phyloP scores from a whole-genome alignment of 176 grass and related monocot genomes.

The Oryza longistaminata region DNA sequence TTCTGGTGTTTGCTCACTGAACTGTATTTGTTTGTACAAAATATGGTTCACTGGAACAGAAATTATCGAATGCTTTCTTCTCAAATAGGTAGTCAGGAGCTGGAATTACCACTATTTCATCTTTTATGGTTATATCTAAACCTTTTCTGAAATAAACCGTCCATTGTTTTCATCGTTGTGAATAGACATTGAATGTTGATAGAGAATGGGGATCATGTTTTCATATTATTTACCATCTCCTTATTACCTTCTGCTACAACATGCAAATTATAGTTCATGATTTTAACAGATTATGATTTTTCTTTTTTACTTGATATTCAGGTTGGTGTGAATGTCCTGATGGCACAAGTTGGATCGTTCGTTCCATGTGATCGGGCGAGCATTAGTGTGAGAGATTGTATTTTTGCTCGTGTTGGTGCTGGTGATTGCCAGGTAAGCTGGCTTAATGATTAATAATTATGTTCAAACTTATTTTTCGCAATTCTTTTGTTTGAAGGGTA shows the following conservation, averaged over 20 bases:
- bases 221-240: slow-evolving; percentile 7
- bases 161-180: neutral
- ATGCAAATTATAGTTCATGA: slow-evolving; percentile 4
- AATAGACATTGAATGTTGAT: neutral
- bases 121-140: neutral
- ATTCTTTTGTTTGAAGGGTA: slow-evolving; percentile 12
- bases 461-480: slow-evolving; percentile 19
- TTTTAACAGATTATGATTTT: slow-evolving; percentile 29
- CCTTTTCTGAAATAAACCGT: neutral
- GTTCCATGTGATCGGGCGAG: slow-evolving; percentile 87
- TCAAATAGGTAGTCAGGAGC: neutral
- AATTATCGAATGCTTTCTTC: neutral
- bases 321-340: slow-evolving; percentile 92
- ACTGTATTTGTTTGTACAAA: neutral
- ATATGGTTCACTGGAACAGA: neutral
- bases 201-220: neutral
- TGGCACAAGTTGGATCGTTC: slow-evolving; percentile 97
- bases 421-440: slow-evolving; percentile 95
- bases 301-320: slow-evolving; percentile 47
- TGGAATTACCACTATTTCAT: neutral
- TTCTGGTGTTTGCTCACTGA: no score
- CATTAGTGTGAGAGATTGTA: slow-evolving; percentile 91
- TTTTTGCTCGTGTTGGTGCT: slow-evolving; percentile 99
- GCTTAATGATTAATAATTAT: slow-evolving; percentile 12
- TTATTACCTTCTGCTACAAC: slow-evolving; percentile 22